A percentile compares a stretch with the other conserved stretches of the same genome.
Evolutionary conservation across 495 filamentous ascomycete species (phyloP).

Genomic region (Hyaloscypha bicolor): DNA sequence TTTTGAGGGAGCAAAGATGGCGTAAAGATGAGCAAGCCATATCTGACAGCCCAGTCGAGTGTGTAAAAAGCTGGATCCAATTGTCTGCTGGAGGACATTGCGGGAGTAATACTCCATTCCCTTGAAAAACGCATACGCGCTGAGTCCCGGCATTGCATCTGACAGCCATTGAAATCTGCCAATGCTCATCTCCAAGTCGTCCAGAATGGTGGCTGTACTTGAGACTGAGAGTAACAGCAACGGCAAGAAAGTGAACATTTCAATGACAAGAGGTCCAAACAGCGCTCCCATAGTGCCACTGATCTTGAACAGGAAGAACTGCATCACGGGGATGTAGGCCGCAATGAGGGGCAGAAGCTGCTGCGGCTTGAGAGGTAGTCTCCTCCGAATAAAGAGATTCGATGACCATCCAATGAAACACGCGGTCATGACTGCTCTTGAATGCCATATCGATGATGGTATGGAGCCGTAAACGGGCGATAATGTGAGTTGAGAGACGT

Average conservation of each 20-base stretch:
- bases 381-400: conserved; percentile 52
- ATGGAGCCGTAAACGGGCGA: conserved; percentile 87
- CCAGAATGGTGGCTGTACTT: conserved; percentile 63
- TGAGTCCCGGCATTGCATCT: conserved; percentile 61
- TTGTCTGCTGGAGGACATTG: conserved; percentile 50
- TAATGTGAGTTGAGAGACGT: conserved; percentile 71
- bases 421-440: conserved; percentile 61
- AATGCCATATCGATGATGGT: conserved; percentile 71
- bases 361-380: conserved; percentile 42
- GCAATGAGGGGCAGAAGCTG: conserved; percentile 67
- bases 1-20: conserved; percentile 67
- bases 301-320: conserved; percentile 65
- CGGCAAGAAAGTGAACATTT: conserved; percentile 70
- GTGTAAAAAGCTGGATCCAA: conserved; percentile 64
- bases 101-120: conserved; percentile 54
- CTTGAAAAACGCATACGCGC: conserved; percentile 66
- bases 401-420: conserved; percentile 64
- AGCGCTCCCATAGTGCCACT: conserved; percentile 66
- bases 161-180: conserved; percentile 48
- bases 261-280: conserved; percentile 74
- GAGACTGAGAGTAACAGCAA: conserved; percentile 68
- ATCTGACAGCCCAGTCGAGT: conserved; percentile 73
- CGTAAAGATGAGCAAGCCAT: conserved; percentile 62
- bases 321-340: conserved; percentile 69
- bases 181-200: conserved; percentile 56